Conservation (phyloP, 1,139 yeast genomes). For the Scheffersomyces illinoinensis region DNA sequence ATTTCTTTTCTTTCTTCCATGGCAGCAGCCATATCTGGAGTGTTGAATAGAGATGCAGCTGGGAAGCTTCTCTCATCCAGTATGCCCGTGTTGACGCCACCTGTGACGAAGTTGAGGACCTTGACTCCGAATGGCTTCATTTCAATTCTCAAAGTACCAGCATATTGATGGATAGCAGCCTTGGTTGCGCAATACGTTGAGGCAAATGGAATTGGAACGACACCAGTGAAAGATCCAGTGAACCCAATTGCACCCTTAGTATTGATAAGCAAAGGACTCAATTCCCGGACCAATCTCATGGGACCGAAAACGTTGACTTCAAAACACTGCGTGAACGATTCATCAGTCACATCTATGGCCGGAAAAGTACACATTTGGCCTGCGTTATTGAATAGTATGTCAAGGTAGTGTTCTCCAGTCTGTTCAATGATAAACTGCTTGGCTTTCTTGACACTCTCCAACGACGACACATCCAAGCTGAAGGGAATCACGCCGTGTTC, state of each 20-base stretch:
- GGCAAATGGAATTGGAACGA: conserved; percentile 38
- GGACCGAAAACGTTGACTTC: conserved; percentile 41
- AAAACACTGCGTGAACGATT: conserved; percentile 21
- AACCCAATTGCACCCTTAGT: conserved; percentile 39
- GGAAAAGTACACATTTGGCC: conserved; percentile 36
- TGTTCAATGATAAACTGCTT: conserved; percentile 19
- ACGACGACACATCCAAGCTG: conserved; percentile 32
- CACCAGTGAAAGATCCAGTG: conserved; percentile 37
- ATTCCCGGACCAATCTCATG: conserved; percentile 35
- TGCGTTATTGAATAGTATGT: conserved; percentile 37
- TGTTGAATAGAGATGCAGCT: conserved; percentile 51
- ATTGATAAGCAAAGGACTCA: conserved; percentile 30
- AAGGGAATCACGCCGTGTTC: conserved; percentile 31
- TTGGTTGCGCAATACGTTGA: conserved; percentile 36
- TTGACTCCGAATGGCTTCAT: conserved; percentile 36
- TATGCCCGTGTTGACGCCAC: conserved; percentile 43
- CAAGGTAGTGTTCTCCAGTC: conserved; percentile 27
- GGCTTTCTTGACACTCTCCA: conserved; percentile 27
- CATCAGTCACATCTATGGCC: conserved; percentile 32
- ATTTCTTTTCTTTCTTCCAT: conserved; percentile 55
- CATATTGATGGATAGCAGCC: conserved; percentile 31
- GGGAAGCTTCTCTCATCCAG: conserved; percentile 56
- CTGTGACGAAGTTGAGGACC: conserved; percentile 41
- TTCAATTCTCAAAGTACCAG: conserved; percentile 21
- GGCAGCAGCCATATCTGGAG: conserved; percentile 51